phyloP scores from a whole-genome alignment of 108 stramenopile genomes.

The Fistulifera solaris region DNA sequence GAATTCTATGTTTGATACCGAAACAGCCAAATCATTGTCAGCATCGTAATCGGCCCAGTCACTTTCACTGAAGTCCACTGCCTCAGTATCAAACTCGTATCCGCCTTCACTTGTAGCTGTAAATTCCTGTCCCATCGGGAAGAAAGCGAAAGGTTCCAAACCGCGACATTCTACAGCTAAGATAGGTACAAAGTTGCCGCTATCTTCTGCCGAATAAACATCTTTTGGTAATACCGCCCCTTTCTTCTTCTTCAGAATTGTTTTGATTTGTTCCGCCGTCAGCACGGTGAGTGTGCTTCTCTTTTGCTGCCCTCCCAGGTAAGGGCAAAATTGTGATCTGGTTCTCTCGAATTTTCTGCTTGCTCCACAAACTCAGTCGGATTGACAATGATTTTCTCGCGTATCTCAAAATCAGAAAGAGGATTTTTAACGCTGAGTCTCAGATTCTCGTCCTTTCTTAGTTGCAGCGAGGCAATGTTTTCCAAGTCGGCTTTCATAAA shows the following conservation, averaged over 20 bases:
- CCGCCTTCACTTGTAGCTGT: constrained; percentile 48
- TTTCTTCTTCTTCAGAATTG: constrained; percentile 61
- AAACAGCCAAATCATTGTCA: constrained; percentile 63
- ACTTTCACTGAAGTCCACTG: constrained; percentile 72
- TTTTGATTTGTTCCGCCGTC: constrained; percentile 35
- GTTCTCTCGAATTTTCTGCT: constrained; percentile 61
- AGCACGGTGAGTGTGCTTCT: constrained; percentile 47
- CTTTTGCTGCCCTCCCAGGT: constrained; percentile 83
- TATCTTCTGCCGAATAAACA: constrained; percentile 52
- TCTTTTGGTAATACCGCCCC: constrained; percentile 27
- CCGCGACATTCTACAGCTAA: constrained; percentile 72
- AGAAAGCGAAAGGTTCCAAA: constrained; percentile 76
- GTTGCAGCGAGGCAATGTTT: constrained; percentile 35
- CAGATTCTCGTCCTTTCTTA: constrained; percentile 41
- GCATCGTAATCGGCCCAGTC: constrained; percentile 89
- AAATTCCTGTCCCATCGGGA: constrained; percentile 77
- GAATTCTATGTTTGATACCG: constrained; percentile 52
- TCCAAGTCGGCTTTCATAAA: constrained; percentile 80
- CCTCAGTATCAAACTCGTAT: constrained; percentile 46
- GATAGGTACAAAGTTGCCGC: constrained; percentile 61
- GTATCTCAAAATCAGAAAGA: constrained; percentile 49
- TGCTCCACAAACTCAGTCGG: constrained; percentile 64
- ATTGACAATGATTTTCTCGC: constrained; percentile 74
- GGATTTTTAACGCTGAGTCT: constrained; percentile 67
- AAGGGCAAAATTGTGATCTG: constrained; percentile 63